Conservation (phyloP, 208 protist genomes). For the Leishmania tropica region DNA sequence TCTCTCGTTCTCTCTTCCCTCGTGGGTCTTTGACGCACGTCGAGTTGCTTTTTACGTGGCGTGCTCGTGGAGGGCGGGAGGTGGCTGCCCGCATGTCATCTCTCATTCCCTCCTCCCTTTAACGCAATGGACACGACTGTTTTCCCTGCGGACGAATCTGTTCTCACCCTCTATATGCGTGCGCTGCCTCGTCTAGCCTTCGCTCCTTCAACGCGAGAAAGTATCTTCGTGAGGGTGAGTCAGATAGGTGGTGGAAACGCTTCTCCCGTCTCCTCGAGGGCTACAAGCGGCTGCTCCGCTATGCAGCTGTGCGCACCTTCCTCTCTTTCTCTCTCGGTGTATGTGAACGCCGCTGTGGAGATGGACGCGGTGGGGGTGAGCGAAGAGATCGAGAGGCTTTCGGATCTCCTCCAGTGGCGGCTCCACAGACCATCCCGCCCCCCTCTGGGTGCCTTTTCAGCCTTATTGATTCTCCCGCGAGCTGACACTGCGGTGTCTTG, state of each 20-base stretch:
- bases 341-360: neutral
- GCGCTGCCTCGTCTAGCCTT: neutral
- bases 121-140: neutral
- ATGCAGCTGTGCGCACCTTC: neutral
- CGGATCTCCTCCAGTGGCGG: too few relatives aligned
- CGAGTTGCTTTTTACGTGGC: neutral
- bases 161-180: neutral
- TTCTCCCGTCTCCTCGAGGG: neutral
- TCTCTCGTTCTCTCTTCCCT: neutral
- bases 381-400: neutral
- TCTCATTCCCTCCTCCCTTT: neutral
- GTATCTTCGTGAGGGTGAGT: neutral
- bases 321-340: neutral
- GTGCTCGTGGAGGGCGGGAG: neutral
- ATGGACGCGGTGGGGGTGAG: neutral
- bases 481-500: neutral
- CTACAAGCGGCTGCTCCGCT: neutral
- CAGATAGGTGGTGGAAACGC: neutral
- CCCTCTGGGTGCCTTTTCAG: neutral
- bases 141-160: neutral
- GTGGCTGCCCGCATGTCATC: neutral
- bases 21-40: neutral
- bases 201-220: neutral
- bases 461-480: neutral
- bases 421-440: neutral